These are phyloP conservation scores for Rosa chinensis DNA, from an alignment of 306 rosid genomes.

Conservation along the genomic window DNA sequence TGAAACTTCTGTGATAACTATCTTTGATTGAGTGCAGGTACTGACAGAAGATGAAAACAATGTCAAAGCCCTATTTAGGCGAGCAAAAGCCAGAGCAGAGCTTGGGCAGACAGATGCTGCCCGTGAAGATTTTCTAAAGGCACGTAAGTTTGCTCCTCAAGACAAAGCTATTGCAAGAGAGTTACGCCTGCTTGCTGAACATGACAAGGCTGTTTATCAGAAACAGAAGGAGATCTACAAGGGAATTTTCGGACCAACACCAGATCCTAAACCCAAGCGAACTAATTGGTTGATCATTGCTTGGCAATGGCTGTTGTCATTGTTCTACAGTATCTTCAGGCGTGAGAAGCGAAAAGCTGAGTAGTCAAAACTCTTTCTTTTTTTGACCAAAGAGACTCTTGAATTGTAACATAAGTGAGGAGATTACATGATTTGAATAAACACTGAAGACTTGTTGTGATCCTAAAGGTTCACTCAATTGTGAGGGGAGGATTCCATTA, in stretches of 20 bases:
- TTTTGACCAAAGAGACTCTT: background rate
- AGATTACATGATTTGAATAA: background rate
- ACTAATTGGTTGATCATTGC: constrained; percentile 43
- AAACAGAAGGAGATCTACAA: constrained; percentile 93
- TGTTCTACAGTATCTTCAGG: constrained; percentile 50
- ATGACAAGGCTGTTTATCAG: constrained; percentile 79
- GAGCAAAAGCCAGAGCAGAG: constrained; percentile 88
- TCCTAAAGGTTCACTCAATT: background rate
- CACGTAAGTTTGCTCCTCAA: constrained; percentile 58
- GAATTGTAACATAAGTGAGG: constrained; percentile 10
- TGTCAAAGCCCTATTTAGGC: constrained; percentile 76
- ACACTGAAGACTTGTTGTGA: constrained; percentile 4
- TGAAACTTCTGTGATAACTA: background rate
- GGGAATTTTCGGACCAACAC: constrained; percentile 88
- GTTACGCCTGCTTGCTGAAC: constrained; percentile 68
- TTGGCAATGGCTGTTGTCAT: constrained; percentile 70
- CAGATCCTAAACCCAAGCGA: constrained; percentile 57
- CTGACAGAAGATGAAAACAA: constrained; percentile 86
- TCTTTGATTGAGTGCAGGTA: constrained; percentile 48
- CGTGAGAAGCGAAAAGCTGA: constrained; percentile 52
- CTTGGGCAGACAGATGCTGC: constrained; percentile 93
- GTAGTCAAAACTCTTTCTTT: constrained; percentile 21
- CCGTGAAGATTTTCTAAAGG: constrained; percentile 72
- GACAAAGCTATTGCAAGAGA: constrained; percentile 84
- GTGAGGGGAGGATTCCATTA: background rate